Percentiles rank a stretch among this genome's conserved stretches.
These are phyloP conservation scores for Emydomyces testavorans DNA, from an alignment of 2,329 filamentous ascomycete genomes.

Conservation along the genomic window DNA sequence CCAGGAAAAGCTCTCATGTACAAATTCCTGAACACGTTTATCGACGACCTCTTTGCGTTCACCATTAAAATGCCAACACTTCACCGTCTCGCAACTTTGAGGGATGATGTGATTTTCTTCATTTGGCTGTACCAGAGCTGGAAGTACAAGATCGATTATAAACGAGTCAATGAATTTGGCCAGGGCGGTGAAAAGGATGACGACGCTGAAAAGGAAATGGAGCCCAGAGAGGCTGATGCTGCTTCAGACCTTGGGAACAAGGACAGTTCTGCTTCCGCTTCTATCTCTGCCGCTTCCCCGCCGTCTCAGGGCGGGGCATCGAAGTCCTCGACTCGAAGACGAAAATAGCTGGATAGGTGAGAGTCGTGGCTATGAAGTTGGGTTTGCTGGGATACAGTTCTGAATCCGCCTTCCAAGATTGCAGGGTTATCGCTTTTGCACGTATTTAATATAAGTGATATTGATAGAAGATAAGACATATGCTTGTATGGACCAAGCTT, in stretches of 20 bases:
- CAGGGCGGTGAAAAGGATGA: conserved; percentile 90
- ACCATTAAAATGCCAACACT: conserved; percentile 98
- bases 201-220: conserved; percentile 42
- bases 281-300: conserved; percentile 5
- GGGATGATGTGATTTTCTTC: conserved; percentile 97
- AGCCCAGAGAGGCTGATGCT: conserved; percentile 10
- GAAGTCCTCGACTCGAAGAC: conserved; percentile 13
- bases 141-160: conserved; percentile 85
- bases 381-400: neutral
- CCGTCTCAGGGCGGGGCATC: conserved; percentile 3
- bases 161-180: conserved; percentile 90
- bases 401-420: neutral
- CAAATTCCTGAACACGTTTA: conserved; percentile 98
- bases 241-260: conserved; percentile 13
- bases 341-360: conserved; percentile 11
- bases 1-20: conserved; percentile 92
- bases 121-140: conserved; percentile 91
- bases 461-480: neutral
- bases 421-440: neutral
- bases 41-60: conserved; percentile 96
- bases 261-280: conserved; percentile 4
- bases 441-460: neutral
- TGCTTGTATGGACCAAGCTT: neutral
- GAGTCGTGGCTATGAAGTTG: neutral
- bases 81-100: conserved; percentile 79